These are phyloP conservation scores for Curvularia sp. DNA, from an alignment of 2,329 filamentous ascomycete species.

Conservation along the genomic window DNA sequence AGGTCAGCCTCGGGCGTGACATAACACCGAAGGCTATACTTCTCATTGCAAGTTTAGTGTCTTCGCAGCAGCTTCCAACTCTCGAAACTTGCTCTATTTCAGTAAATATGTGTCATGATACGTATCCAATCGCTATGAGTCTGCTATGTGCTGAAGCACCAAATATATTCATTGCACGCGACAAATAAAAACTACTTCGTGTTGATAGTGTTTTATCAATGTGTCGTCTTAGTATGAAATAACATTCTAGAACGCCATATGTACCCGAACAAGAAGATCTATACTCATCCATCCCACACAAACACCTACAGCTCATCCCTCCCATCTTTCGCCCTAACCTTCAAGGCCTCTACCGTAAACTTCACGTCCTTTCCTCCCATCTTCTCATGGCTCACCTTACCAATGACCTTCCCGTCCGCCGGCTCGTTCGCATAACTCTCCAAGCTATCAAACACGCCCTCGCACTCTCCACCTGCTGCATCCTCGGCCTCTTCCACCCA, in stretches of 20 bases:
- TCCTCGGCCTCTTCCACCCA: conserved; percentile 53
- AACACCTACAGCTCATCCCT: conserved; percentile 37
- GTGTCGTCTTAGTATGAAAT: background rate
- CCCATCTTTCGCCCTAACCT: conserved; percentile 27
- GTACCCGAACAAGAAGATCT: background rate
- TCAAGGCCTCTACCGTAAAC: conserved; percentile 43
- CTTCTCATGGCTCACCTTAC: conserved; percentile 35
- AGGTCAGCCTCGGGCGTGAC: background rate
- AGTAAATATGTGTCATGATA: background rate
- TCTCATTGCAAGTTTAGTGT: background rate
- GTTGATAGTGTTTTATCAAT: background rate
- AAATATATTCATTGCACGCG: background rate
- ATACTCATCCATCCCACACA: background rate
- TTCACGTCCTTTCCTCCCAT: conserved; percentile 38
- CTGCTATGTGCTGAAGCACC: background rate
- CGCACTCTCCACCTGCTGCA: conserved; percentile 47
- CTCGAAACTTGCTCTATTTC: background rate
- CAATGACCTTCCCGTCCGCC: conserved; percentile 41
- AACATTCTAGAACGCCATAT: background rate
- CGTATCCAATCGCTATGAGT: background rate
- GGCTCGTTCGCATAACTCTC: conserved; percentile 41
- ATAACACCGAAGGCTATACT: background rate
- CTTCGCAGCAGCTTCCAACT: background rate
- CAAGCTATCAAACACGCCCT: conserved; percentile 46
- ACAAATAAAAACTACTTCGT: background rate